Evolutionary conservation across 345 rosid species (phyloP).

Genomic region (Ricinus communis): DNA sequence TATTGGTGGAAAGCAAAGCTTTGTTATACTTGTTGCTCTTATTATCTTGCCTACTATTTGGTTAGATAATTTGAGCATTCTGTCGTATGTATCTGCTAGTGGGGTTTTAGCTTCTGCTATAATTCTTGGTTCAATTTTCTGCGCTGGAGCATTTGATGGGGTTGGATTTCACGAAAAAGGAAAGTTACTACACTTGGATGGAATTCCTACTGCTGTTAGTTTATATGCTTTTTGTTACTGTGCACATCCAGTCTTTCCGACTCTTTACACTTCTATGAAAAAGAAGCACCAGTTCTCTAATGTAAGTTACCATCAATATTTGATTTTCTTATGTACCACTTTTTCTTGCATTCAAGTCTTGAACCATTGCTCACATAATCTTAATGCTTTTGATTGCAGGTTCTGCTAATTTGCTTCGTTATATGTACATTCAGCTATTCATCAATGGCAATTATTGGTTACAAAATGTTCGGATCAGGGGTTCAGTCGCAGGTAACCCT

Average conservation of each 20-base stretch:
- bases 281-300: conserved; percentile 73
- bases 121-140: conserved; percentile 65
- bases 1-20: conserved; percentile 52
- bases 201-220: conserved; percentile 75
- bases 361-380: no score
- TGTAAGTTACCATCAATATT: conserved; percentile 41
- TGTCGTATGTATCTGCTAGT: conserved; percentile 82
- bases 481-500: conserved; percentile 28
- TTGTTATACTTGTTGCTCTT: conserved; percentile 61
- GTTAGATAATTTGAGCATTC: conserved; percentile 71
- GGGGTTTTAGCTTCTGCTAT: conserved; percentile 82
- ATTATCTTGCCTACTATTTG: conserved; percentile 77
- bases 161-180: conserved; percentile 62
- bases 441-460: conserved; percentile 29
- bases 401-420: conserved; percentile 21
- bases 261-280: conserved; percentile 75
- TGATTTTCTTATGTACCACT: neutral
- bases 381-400: conserved; percentile 10
- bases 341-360: neutral
- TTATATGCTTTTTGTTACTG: conserved; percentile 89
- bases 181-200: conserved; percentile 41
- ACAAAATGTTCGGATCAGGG: conserved; percentile 23
- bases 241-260: conserved; percentile 90
- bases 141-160: conserved; percentile 71
- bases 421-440: conserved; percentile 22